phyloP scores from a whole-genome alignment of 768 basidiomycete genomes.

The Galerina sulciceps region DNA sequence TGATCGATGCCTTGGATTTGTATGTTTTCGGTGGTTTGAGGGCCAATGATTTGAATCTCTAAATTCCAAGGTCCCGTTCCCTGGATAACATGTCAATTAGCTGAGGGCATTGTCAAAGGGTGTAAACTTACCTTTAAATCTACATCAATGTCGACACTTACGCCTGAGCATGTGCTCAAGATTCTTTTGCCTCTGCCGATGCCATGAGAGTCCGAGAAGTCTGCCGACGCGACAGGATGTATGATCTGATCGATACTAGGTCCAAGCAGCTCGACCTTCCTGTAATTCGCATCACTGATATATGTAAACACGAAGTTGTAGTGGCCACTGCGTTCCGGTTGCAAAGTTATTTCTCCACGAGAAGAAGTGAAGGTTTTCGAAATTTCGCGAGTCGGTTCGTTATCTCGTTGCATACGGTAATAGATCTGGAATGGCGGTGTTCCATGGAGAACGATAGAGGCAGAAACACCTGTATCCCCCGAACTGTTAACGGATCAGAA shows the following conservation, averaged over 20 bases:
- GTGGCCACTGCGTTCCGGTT: slow-evolving; percentile 88
- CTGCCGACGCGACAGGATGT: slow-evolving; percentile 84
- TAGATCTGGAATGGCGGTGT: slow-evolving; percentile 87
- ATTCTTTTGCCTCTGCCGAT: slow-evolving; percentile 51
- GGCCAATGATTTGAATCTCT: slow-evolving; percentile 80
- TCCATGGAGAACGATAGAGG: slow-evolving; percentile 84
- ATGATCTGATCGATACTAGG: slow-evolving; percentile 86
- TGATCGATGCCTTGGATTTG: slow-evolving; percentile 58
- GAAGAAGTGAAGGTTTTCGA: slow-evolving; percentile 67
- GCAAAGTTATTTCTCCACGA: slow-evolving; percentile 80
- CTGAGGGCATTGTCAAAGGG: neutral
- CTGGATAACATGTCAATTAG: slow-evolving; percentile 36
- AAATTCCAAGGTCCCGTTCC: slow-evolving; percentile 92
- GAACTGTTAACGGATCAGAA: slow-evolving; percentile 50
- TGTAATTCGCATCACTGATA: slow-evolving; percentile 86
- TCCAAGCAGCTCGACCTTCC: slow-evolving; percentile 71
- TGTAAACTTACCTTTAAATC: slow-evolving; percentile 67
- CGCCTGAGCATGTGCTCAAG: slow-evolving; percentile 82
- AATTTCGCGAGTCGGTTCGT: slow-evolving; percentile 62
- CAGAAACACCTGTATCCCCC: slow-evolving; percentile 90
- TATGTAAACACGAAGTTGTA: slow-evolving; percentile 83
- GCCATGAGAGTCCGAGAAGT: slow-evolving; percentile 56
- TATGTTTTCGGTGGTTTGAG: slow-evolving; percentile 64
- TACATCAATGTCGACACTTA: slow-evolving; percentile 74
- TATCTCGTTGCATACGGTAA: slow-evolving; percentile 76